Evolutionary conservation across 352 stramenopile genomes (phyloP).

Genomic region (Globisporangium perplexum): DNA sequence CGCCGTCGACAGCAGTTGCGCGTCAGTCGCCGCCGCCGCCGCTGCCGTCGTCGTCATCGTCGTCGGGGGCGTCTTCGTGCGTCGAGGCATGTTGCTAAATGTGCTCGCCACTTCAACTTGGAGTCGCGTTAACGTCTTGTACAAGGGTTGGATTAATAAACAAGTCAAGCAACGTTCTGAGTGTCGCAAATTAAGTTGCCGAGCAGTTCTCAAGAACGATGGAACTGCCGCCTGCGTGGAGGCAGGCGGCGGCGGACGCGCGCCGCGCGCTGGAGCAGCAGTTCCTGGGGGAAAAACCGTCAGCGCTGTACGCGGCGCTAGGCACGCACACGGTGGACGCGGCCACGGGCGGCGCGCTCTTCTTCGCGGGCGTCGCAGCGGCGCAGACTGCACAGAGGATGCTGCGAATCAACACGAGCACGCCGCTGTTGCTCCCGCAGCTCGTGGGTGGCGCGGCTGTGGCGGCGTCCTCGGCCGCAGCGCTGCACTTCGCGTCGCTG

Average conservation of each 20-base stretch:
- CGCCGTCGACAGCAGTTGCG: background rate
- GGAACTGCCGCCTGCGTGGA: constrained; percentile 4
- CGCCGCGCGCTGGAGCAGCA: constrained; percentile 22
- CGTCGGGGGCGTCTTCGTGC: background rate
- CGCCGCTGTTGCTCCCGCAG: constrained; percentile 37
- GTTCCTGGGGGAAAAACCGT: constrained; percentile 31
- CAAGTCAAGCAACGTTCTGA: too few relatives aligned
- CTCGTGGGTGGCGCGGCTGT: constrained; percentile 34
- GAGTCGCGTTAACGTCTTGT: too few relatives aligned
- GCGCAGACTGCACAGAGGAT: constrained; percentile 44
- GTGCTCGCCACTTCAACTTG: too few relatives aligned
- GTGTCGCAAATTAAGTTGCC: background rate
- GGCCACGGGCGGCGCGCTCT: constrained; percentile 39
- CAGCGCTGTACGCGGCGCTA: constrained; percentile 37
- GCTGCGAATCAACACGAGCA: constrained; percentile 37
- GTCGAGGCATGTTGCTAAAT: background rate
- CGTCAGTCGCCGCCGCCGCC: background rate
- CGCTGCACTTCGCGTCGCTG: constrained; percentile 46
- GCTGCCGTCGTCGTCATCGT: background rate
- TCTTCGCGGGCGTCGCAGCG: constrained; percentile 34
- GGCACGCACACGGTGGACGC: constrained; percentile 36
- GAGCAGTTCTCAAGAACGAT: background rate
- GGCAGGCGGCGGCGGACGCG: constrained; percentile 10
- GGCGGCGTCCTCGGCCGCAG: constrained; percentile 35
- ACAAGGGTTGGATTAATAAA: too few relatives aligned